Base-by-base conservation (phyloP, 306 rosid genomes). In the Sphenostylis stenocarpa region DNA sequence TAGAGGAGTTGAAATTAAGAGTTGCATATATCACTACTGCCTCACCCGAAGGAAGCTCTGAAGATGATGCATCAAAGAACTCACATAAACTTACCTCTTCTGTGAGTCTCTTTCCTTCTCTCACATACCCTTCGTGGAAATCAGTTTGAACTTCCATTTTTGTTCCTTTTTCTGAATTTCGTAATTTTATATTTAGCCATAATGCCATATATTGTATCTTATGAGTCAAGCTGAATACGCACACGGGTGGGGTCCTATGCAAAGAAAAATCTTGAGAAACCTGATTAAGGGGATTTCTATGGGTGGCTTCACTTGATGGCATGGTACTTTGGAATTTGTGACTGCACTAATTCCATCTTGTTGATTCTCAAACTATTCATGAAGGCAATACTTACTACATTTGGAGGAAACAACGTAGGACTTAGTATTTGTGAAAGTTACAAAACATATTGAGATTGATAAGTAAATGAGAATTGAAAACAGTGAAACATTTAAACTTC, bases 1-100 rank as follows among this genome's bases (percentile, higher is more conserved):
- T 92, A 64, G 97, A 95, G 85, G 99, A 95, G 77, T 78, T 89
- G 91, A 95, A 90, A 87, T 95, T 95, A 80, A 84, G 84, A 83
- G 99, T 95, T 74, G 16, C 88, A 41, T 95, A 85, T 81, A 10
- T 87, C 60, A 4, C 86, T 65, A 69, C 94, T 26, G 39, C 51
- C 77, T 77, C 90, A 24, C 80, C 83, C 41, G 79, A 77, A 64
- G 93, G 84, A 82, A 84, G 84, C 87, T 75, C 87, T 65, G 97
- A 87, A 84, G 93, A 92, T 60, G 96, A 87, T 73, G 78, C 70
- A 17, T 72, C 45, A 20, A 88, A 36, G 85, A 80, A 77, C 70
- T 81, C 83, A 24, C 90, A 60, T 60, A 75, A 85, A 45, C 81
- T 82, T 67, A 1, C 81, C 66, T 85, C 71, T 81, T 72, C 96